Conservation (phyloP, 106 monocot species). For the Alisma plantagoaquatica region DNA sequence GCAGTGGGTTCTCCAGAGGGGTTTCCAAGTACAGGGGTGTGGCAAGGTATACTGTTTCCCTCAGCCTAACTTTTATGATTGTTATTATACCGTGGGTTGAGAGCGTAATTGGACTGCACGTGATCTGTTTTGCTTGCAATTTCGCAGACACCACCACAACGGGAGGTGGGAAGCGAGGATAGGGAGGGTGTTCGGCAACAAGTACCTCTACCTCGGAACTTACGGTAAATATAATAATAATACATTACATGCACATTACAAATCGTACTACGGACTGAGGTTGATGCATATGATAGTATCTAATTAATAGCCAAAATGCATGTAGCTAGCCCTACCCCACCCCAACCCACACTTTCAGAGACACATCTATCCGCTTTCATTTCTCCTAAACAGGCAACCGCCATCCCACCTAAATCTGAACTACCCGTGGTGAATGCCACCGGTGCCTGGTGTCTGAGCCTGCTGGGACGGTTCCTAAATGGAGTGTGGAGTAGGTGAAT, state of each 20-base stretch:
- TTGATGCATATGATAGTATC: background rate
- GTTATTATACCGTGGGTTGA: background rate
- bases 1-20: conserved; percentile 89
- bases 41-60: conserved; percentile 40
- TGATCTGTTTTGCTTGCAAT: background rate
- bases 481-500: too few species aligned
- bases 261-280: background rate
- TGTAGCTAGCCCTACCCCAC: too few species aligned
- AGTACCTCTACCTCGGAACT: conserved; percentile 78
- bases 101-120: too few species aligned
- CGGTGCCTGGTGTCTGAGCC: too few species aligned
- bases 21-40: conserved; percentile 90
- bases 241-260: conserved; percentile 1
- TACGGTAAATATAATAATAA: conserved; percentile 28
- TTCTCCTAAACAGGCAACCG: conserved; percentile 60
- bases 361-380: conserved; percentile 7
- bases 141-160: conserved; percentile 70
- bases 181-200: conserved; percentile 72
- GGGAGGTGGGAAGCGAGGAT: conserved; percentile 88
- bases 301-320: too few species aligned
- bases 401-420: too few species aligned
- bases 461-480: too few species aligned
- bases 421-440: too few species aligned
- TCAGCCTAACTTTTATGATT: background rate
- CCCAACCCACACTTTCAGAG: background rate